Conservation (phyloP, 2,329 filamentous ascomycete species). For the Colletotrichum costaricense region DNA sequence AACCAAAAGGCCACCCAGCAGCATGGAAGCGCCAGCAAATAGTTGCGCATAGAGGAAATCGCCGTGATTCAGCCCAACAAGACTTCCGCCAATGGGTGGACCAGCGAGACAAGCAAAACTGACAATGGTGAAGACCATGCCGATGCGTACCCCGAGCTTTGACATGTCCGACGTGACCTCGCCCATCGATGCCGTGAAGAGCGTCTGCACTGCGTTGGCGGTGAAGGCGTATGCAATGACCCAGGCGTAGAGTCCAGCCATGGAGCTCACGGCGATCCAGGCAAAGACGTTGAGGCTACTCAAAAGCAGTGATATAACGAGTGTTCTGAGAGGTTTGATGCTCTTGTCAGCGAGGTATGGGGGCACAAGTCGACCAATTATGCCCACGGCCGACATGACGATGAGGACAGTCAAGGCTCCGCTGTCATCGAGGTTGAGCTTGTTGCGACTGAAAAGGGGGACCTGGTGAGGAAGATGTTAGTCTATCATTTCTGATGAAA, state of each 20-base stretch:
- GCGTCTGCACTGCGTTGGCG: conserved; percentile 51
- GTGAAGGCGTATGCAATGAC: conserved; percentile 47
- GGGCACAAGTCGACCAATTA: conserved; percentile 36
- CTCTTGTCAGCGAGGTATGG: conserved; percentile 36
- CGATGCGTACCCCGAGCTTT: conserved; percentile 51
- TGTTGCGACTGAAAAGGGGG: conserved; percentile 14
- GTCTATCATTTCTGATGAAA: not conserved
- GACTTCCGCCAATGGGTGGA: conserved; percentile 54
- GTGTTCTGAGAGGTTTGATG: conserved; percentile 35
- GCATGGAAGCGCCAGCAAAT: conserved; percentile 24
- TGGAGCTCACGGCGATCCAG: conserved; percentile 50
- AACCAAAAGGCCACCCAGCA: conserved; percentile 24
- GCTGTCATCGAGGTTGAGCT: conserved; percentile 18
- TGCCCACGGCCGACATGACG: conserved; percentile 36
- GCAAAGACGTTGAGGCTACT: conserved; percentile 31
- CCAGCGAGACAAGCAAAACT: conserved; percentile 52
- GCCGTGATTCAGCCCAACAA: conserved; percentile 46
- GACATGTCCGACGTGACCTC: conserved; percentile 52
- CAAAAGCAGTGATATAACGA: conserved; percentile 29
- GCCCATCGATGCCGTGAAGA: conserved; percentile 52
- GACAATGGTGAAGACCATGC: conserved; percentile 53
- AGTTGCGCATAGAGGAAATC: conserved; percentile 24
- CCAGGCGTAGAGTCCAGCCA: conserved; percentile 46
- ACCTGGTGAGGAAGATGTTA: not conserved
- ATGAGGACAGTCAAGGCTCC: conserved; percentile 26